Percentiles rank a stretch among this genome's conserved stretches.
These are phyloP conservation scores for Xenoacremonium recifei DNA, from an alignment of 2,329 filamentous ascomycete genomes.

Conservation along the genomic window DNA sequence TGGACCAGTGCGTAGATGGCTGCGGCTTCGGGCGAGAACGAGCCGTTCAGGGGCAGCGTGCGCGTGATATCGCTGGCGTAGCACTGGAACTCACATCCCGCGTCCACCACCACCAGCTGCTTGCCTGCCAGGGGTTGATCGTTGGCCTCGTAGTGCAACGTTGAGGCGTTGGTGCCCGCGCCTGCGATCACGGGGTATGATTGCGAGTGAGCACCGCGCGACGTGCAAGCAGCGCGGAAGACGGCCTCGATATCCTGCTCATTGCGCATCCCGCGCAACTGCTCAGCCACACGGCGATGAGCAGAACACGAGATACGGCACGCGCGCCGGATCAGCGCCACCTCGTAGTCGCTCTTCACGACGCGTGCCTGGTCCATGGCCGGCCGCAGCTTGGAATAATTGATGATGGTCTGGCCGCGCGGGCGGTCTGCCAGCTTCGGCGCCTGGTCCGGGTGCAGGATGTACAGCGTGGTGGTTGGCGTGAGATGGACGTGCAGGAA, in stretches of 20 bases:
- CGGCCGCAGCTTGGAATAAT: slow-evolving; percentile 55
- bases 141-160: slow-evolving; percentile 84
- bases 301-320: slow-evolving; percentile 76
- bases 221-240: slow-evolving; percentile 71
- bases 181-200: slow-evolving; percentile 90
- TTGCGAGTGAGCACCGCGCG: slow-evolving; percentile 71
- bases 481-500: slow-evolving; percentile 39
- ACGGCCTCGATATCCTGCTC: slow-evolving; percentile 82
- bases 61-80: slow-evolving; percentile 92
- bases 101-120: slow-evolving; percentile 80
- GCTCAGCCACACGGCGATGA: slow-evolving; percentile 69
- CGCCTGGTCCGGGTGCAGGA: slow-evolving; percentile 49
- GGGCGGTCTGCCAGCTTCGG: slow-evolving; percentile 37
- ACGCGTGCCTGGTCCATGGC: slow-evolving; percentile 81
- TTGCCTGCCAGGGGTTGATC: slow-evolving; percentile 67
- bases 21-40: slow-evolving; percentile 65
- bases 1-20: slow-evolving; percentile 77
- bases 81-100: slow-evolving; percentile 78
- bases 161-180: slow-evolving; percentile 76
- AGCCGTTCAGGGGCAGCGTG: slow-evolving; percentile 74
- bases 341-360: slow-evolving; percentile 82
- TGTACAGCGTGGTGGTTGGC: slow-evolving; percentile 40
- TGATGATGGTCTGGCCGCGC: slow-evolving; percentile 38
- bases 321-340: slow-evolving; percentile 77
- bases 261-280: slow-evolving; percentile 62